phyloP scores from a whole-genome alignment of 441 rosid species.

The Adansonia rubrostipa region DNA sequence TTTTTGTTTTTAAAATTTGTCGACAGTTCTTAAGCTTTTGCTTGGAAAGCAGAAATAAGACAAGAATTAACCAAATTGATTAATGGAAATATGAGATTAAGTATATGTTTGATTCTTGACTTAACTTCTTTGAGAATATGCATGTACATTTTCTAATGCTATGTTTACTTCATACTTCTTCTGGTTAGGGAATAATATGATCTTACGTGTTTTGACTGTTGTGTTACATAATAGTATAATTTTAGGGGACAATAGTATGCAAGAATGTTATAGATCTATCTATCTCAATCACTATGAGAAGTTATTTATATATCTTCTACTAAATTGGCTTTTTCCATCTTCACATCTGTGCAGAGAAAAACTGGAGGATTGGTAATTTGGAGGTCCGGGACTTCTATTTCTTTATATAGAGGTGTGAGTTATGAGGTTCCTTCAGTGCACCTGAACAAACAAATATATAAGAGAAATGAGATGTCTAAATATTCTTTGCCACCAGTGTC shows the following conservation, averaged over 20 bases:
- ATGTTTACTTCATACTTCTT: neutral
- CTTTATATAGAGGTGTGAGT: slow-evolving; percentile 76
- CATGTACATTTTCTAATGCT: neutral
- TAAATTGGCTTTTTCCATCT: neutral
- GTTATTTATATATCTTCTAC: slow-evolving; percentile 6
- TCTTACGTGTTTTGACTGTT: neutral
- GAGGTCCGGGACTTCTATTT: slow-evolving; percentile 85
- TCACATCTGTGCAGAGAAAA: slow-evolving; percentile 61
- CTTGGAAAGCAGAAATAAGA: neutral
- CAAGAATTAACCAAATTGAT: neutral
- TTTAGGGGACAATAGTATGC: neutral
- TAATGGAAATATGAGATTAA: neutral
- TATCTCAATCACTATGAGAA: neutral
- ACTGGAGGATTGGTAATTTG: slow-evolving; percentile 97
- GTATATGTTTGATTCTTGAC: neutral
- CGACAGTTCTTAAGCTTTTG: slow-evolving; percentile 1
- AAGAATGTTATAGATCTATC: neutral
- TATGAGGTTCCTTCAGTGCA: slow-evolving; percentile 57
- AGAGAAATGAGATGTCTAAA: slow-evolving; percentile 36
- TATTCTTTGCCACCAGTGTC: slow-evolving; percentile 28
- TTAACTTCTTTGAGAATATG: neutral
- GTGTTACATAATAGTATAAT: neutral
- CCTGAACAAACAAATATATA: slow-evolving; percentile 43
- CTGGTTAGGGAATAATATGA: neutral
- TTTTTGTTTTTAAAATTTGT: slow-evolving; percentile 22